phyloP scores from a whole-genome alignment of 495 filamentous ascomycete species.

The Glonium stellatum region DNA sequence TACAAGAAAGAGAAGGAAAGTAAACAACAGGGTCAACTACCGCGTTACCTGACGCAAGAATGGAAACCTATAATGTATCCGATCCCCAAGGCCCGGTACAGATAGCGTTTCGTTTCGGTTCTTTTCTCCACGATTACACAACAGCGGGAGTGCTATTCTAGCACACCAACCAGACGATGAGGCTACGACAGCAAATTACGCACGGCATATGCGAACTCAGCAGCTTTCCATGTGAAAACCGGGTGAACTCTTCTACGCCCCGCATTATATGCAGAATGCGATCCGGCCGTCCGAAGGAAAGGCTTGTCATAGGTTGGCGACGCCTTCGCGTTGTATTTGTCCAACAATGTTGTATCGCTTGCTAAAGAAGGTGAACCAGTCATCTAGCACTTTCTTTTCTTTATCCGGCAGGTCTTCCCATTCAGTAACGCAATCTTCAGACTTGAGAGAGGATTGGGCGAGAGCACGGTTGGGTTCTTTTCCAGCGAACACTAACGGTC shows the following conservation, averaged over 20 bases:
- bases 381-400: conserved; percentile 73
- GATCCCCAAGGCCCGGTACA: background rate
- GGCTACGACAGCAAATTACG: background rate
- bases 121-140: background rate
- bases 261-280: background rate
- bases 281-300: too few relatives aligned
- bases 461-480: conserved; percentile 90
- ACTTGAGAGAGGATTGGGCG: conserved; percentile 75
- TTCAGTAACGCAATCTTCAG: conserved; percentile 73
- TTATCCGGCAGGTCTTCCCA: conserved; percentile 84
- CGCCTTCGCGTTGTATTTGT: conserved; percentile 7
- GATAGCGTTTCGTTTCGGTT: background rate
- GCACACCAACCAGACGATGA: too few relatives aligned
- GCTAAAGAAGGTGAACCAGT: conserved; percentile 93
- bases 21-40: background rate
- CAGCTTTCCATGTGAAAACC: background rate
- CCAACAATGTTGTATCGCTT: conserved; percentile 95
- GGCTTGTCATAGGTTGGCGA: background rate
- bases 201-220: background rate
- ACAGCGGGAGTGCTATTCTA: too few relatives aligned
- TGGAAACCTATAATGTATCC: background rate
- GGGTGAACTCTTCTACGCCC: background rate
- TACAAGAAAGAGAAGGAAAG: background rate
- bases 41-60: background rate
- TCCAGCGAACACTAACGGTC: conserved; percentile 73